Evolutionary conservation across 2,329 filamentous ascomycete genomes (phyloP), one percentile per base, ranked within the genome.

Genomic region (Aspergillus novofumigatus): DNA sequence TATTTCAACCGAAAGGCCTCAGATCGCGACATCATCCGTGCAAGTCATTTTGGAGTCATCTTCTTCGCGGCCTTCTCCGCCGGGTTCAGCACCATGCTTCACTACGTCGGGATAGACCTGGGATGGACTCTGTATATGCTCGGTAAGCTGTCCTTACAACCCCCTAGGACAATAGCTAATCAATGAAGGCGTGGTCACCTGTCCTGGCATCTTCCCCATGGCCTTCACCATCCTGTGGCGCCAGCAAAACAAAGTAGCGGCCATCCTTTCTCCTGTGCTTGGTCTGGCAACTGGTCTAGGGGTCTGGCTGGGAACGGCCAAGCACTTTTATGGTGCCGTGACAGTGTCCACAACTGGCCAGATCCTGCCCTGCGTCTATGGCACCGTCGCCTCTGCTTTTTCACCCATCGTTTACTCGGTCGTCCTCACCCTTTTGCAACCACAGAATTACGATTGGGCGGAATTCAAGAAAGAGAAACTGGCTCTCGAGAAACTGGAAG

Each of bases 121-220:
- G 77, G 78, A 1, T 84, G 81, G 81, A 82, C 79, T 0, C 58
- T 83, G 1, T 83, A 83, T 59, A 81, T 83, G 79, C 75, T 83
- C 0, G 75, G 71, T 72, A 64, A 35, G n/a, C n/a, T n/a, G n/a
- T n/a, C n/a, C n/a, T n/a, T n/a, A n/a, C n/a, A n/a, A n/a, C n/a
- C n/a, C n/a, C n/a, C n/a, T n/a, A n/a, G n/a, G n/a, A n/a, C n/a
- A n/a, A n/a, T n/a, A n/a, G n/a, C n/a, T n/a, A 26, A 58, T 10
- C 1, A 3, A 3, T 9, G 2, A 3, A 73, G 79, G 81, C 3
- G 78, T 83, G 0, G 61, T 83, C 9, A 82, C 79, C 0, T 82
- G 80, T 38, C 80, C 81, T 0, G 81, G 80, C 0, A 81, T 83
- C 53, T 79, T 83, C 60, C 81, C 81, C 0, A 83, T 81, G 5